Conservation (phyloP, 1,284 basidiomycete species). For the Gymnopus androsaceus region DNA sequence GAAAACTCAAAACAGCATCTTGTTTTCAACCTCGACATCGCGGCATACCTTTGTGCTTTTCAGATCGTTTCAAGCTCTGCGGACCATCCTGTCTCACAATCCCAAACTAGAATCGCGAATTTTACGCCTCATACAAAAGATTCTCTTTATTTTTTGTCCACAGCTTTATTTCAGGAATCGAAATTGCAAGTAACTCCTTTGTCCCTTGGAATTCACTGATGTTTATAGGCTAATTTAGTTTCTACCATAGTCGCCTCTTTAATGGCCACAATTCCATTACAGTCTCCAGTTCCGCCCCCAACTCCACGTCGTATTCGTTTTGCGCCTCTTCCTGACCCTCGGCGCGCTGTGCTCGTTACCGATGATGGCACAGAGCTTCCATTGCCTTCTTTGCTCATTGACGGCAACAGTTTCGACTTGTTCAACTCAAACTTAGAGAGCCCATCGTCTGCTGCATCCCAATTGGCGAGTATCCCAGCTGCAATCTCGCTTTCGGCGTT, state of each 20-base stretch:
- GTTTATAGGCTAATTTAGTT: too few species aligned
- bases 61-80: background rate
- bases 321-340: slow-evolving; percentile 75
- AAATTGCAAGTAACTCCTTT: too few species aligned
- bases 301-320: slow-evolving; percentile 54
- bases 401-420: background rate
- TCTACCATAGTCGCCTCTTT: background rate
- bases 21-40: too few species aligned
- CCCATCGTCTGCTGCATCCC: slow-evolving; percentile 21
- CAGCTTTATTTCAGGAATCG: too few species aligned
- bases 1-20: background rate
- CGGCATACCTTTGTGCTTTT: background rate
- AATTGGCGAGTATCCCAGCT: slow-evolving; percentile 34
- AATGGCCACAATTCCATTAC: slow-evolving; percentile 1
- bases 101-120: too few species aligned
- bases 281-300: background rate
- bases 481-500: slow-evolving; percentile 28
- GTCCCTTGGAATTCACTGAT: too few species aligned
- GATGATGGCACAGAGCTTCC: slow-evolving; percentile 45
- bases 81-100: too few species aligned
- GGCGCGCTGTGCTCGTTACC: slow-evolving; percentile 46
- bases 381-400: slow-evolving; percentile 26
- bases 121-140: too few species aligned
- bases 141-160: too few species aligned
- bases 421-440: slow-evolving; percentile 21